Base-by-base conservation (phyloP, 495 filamentous ascomycete genomes). In the Penicillium malachiteum region DNA sequence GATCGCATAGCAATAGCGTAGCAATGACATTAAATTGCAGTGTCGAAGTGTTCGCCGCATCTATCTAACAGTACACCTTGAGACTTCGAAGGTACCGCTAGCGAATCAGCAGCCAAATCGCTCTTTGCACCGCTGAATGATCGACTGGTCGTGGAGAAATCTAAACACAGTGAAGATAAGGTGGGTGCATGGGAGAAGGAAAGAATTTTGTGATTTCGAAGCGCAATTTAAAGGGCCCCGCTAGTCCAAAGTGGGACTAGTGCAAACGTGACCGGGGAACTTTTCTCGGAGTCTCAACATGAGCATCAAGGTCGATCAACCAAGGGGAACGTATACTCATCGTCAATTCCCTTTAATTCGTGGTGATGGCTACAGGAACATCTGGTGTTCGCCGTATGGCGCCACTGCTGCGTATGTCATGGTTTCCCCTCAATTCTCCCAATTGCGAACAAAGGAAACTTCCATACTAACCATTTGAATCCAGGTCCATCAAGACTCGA, bases 61-160 rank as follows among this genome's bases (percentile, higher is more conserved):
- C 84, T 86, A 87, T 87, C 84, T 87, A 87, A 85, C 84, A 69
- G 82, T 83, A 84, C 77, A 68, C 84, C 81, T 83, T 84, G 62
- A 44, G 55, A 63, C 52, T 40, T 67, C 69, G 81, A 84, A 85
- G 83, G 82, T 83, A 85, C 83, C 76, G 84, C 81, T 87, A 87
- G 84, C 84, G 84, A 87, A 87, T 84, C 83, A 78, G 77, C 79
- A 80, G 78, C 79, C 62, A 60, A 37, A 67, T 80, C 68, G 58
- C 54, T 87, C 78, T 87, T 58, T 79, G 81, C 83, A 84, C 74
- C 77, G 50, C 66, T 76, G 68, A 86, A 87, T 87, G 84, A 79
- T 82, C 84, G 78, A 80, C 72, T 73, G 74, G 75, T 71, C 76
- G 74, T 78, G 63, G 71, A 52, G 59, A 56, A 57, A 69, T 54